Base-by-base conservation (phyloP, 257 asterid species). In the Verbena officinalis region DNA sequence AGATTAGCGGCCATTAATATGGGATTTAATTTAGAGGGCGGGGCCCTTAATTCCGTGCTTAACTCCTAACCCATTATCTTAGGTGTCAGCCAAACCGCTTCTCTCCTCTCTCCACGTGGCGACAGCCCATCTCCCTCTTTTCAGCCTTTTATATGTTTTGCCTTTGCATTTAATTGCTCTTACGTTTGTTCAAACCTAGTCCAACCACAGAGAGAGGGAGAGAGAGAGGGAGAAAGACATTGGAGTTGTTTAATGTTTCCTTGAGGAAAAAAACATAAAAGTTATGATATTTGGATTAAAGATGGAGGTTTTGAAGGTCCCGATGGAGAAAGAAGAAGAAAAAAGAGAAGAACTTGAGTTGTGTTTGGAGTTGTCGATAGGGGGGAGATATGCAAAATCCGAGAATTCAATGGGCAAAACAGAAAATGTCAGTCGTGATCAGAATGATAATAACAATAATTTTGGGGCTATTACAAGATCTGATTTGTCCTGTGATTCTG, bases 301-400 rank as follows among this genome's bases (percentile, higher is more conserved):
- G 75, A 43, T 71, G 75, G 81, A 66, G 69, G 68, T 59, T 22
- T 57, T 30, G 56, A 65, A 53, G 40, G 16, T 42, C 8, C 53
- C 70, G 12, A 0, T 21, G 50, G 62, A 42, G 9, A 65, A 62
- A 13, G 76, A 52, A 43, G 79, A 72, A 39, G 82, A 73, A 20
- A 71, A 70, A 61, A 81, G 71, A 4, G 73, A 78, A 30, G 81
- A 67, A 22, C 55, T 80, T 67, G 86, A 84, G 80, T 74, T 85
- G 72, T 75, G 81, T 55, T 78, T 88, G 82, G 91, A 84, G 76
- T 50, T 88, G 53, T 88, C 96, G 2, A 80, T 88, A 4, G 94
- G 96, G 0, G 84, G 95, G 20, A 75, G 75, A 36, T 86, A 81
- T 31, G 76, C 69, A 15, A 73, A 67, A 62, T 10, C 68, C 27